A percentile compares a stretch with the other conserved stretches of the same genome.
Evolutionary conservation across 176 grass and related monocot species (phyloP).

Genomic region (Raddia distichophylla): DNA sequence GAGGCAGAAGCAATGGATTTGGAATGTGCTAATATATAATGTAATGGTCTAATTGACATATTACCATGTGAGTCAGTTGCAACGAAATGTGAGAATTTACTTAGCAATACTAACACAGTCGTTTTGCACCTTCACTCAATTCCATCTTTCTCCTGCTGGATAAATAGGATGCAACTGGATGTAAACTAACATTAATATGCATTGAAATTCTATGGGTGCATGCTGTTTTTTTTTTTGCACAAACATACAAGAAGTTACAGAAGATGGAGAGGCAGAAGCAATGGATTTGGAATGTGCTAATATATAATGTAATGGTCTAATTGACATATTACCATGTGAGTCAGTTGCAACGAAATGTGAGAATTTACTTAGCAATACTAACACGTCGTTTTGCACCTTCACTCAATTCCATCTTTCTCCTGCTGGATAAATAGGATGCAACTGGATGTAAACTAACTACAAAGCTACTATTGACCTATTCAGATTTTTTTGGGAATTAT

Average conservation of each 20-base stretch:
- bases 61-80: background rate
- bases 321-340: background rate
- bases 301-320: background rate
- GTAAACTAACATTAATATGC: background rate
- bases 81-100: background rate
- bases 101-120: background rate
- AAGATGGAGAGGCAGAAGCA: constrained; percentile 20
- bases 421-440: constrained; percentile 2
- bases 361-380: background rate
- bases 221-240: constrained; percentile 15
- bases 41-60: background rate
- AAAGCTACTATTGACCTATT: constrained; percentile 5
- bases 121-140: background rate
- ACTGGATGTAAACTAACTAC: background rate
- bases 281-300: background rate
- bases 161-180: too few relatives aligned
- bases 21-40: background rate
- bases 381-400: background rate
- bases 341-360: background rate
- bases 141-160: constrained; percentile 1
- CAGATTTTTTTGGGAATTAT: too few relatives aligned
- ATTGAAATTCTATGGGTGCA: background rate
- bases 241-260: constrained; percentile 2
- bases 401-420: background rate
- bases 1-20: constrained; percentile 5